Base-by-base conservation (phyloP, 257 asterid genomes). In the Paraleonurus japonicus region DNA sequence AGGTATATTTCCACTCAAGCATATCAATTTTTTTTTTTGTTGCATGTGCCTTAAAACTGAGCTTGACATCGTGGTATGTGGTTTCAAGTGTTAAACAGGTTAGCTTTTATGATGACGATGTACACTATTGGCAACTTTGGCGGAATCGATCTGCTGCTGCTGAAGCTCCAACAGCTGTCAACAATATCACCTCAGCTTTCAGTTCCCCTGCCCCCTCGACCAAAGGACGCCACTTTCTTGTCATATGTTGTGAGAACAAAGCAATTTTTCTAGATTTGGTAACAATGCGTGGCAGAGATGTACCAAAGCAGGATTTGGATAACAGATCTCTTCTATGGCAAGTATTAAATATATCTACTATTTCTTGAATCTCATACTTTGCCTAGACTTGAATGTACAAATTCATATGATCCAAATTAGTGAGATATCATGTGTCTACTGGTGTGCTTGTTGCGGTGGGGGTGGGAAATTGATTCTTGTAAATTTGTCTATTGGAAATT, bases 211-310 rank as follows among this genome's bases (percentile, higher is more conserved):
- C 94, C 51, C 89, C 98, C 67, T 85, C 96, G 41, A 95, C 99
- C 33, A 95, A 88, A 85, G 99, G 99, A 58, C 87, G 98, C 10
- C 99, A 95, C 86, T 95, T 92, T 87, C 98, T 92, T 62, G 99
- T 95, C 33, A 88, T 95, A 61, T 95, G 99, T 41, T 95, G 99
- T 76, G 98, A 89, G 84, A 95, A 95, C 73, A 95, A 95, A 80
- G 99, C 98, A 51, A 89, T 95, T 60, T 95, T 95, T 81, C 85
- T 95, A 19, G 99, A 95, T 79, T 82, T 95, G 85, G 99, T 92
- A 84, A 95, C 99, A 32, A 95, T 95, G 99, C 92, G 95, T 32
- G 99, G 99, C 76, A 92, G 98, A 20, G 99, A 95, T 88, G 99
- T 95, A 45, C 97, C 98, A 67, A 95, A 95, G 85, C 96, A 90